phyloP scores from a whole-genome alignment of 2,329 filamentous ascomycete genomes.

The Arthrobotrys musiformis region DNA sequence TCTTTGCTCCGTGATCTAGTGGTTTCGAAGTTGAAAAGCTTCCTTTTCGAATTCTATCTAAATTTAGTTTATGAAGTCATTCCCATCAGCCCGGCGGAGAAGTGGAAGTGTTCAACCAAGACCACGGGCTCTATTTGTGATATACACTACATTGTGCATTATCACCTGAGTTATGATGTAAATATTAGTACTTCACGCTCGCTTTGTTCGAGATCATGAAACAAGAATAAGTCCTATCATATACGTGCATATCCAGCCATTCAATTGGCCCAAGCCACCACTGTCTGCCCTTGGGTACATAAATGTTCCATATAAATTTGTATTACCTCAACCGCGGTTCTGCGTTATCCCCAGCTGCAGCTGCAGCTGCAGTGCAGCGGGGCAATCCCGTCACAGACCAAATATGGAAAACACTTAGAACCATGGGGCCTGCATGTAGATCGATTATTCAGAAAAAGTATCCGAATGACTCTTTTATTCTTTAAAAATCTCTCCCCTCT shows the following conservation, averaged over 20 bases:
- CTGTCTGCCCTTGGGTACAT: too few relatives aligned
- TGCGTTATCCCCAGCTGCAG: too few relatives aligned
- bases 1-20: not conserved
- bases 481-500: not conserved
- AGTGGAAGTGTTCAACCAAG: not conserved
- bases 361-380: too few relatives aligned
- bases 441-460: not conserved
- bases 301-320: too few relatives aligned
- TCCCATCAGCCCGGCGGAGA: not conserved
- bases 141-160: not conserved
- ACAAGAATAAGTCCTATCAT: too few relatives aligned
- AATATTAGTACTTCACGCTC: too few relatives aligned
- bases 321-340: not conserved
- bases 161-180: not conserved
- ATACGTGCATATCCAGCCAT: too few relatives aligned
- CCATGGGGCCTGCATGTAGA: too few relatives aligned
- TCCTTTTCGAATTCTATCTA: too few relatives aligned
- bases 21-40: not conserved
- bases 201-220: not conserved
- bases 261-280: too few relatives aligned
- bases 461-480: not conserved
- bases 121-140: not conserved
- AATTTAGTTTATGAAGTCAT: not conserved
- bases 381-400: too few relatives aligned
- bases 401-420: too few relatives aligned